phyloP scores from a whole-genome alignment of 2,329 filamentous ascomycete genomes.

The Diplodia mutila region DNA sequence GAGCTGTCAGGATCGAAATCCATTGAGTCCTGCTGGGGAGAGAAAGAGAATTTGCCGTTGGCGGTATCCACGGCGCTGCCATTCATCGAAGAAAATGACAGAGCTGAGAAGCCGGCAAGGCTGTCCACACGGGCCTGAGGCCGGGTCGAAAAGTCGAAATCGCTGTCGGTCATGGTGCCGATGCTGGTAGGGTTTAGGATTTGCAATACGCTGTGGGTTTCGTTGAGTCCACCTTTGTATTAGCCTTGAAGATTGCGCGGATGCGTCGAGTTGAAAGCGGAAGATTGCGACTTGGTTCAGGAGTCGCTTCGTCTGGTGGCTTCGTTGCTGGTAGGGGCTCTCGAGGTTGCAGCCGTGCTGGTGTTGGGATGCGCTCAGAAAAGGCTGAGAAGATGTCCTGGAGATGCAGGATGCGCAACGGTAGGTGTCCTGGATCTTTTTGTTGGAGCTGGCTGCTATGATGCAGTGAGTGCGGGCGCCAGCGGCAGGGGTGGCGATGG shows the following conservation, averaged over 20 bases:
- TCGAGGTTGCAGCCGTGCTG: neutral
- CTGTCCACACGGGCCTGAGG: conserved; percentile 12
- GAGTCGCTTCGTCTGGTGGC: neutral
- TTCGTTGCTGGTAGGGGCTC: neutral
- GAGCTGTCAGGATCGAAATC: neutral
- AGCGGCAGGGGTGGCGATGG: neutral
- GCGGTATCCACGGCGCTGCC: neutral
- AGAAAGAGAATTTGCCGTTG: conserved; percentile 5
- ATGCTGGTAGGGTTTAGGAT: neutral
- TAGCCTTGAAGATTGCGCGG: neutral
- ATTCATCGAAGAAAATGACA: neutral
- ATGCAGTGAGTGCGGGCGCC: neutral
- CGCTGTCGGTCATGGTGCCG: neutral
- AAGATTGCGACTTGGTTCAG: neutral
- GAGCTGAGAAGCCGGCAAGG: neutral
- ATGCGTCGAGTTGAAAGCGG: neutral
- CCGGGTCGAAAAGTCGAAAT: neutral
- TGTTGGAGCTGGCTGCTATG: neutral
- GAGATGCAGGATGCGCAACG: neutral
- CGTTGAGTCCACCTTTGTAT: neutral
- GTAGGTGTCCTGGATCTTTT: neutral
- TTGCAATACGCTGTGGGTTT: neutral
- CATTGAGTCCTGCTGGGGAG: neutral
- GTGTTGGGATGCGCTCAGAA: neutral
- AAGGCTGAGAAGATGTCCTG: neutral